Conservation (phyloP, 352 stramenopile genomes). For the Pythium guiyangense region DNA sequence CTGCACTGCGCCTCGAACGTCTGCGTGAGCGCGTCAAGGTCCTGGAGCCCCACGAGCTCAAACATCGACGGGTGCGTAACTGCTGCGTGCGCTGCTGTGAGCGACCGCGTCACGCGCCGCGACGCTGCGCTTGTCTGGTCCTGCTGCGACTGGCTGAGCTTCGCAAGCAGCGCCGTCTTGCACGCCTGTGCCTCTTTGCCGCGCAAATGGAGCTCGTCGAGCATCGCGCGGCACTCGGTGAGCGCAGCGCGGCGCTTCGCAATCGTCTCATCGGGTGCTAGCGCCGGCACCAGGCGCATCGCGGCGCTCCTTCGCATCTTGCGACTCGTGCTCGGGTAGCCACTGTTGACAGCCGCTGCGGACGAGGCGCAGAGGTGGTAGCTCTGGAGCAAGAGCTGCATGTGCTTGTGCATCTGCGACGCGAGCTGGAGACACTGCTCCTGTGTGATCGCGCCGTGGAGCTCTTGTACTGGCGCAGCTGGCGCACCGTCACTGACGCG, state of each 20-base stretch:
- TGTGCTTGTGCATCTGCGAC: conserved; percentile 87
- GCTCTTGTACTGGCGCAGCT: conserved; percentile 8
- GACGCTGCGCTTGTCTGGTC: conserved; percentile 17
- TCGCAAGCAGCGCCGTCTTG: conserved; percentile 63
- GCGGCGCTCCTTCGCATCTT: not conserved
- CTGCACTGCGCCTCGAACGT: conserved; percentile 39
- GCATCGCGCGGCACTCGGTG: conserved; percentile 25
- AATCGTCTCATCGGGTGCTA: not conserved
- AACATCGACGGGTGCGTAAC: conserved; percentile 85
- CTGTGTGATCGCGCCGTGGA: conserved; percentile 41
- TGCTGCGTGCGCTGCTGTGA: conserved; percentile 72
- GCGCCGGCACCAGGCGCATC: conserved; percentile 16
- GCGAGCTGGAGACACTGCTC: conserved; percentile 76
- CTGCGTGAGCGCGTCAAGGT: conserved; percentile 45
- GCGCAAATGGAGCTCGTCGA: conserved; percentile 59
- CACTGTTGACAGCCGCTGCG: too few species aligned
- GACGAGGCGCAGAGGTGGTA: conserved; percentile 34
- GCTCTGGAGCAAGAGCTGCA: conserved; percentile 75
- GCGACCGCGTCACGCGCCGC: conserved; percentile 68
- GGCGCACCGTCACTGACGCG: not conserved
- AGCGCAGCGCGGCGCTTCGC: too few species aligned
- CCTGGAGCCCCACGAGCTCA: conserved; percentile 68
- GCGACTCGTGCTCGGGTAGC: not conserved
- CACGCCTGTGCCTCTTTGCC: conserved; percentile 55
- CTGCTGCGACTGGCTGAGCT: conserved; percentile 28